Conservation (phyloP, 495 filamentous ascomycete genomes). For the Apodospora peruviana region DNA sequence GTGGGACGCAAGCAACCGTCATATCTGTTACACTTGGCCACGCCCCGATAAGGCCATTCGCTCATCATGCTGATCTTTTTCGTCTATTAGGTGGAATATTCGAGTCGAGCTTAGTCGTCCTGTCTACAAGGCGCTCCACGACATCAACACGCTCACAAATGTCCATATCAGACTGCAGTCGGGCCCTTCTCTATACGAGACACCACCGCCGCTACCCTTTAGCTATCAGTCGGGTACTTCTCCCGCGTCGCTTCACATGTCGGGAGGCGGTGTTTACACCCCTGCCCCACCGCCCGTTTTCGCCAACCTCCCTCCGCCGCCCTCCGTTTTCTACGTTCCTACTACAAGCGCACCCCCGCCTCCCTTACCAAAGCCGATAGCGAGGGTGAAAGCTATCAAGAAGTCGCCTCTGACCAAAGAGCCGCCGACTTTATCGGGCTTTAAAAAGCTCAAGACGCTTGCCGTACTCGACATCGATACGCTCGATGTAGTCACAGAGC, state of each 20-base stretch:
- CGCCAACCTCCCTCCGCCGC: conserved; percentile 4
- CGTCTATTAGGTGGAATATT: conserved; percentile 52
- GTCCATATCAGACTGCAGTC: conserved; percentile 54
- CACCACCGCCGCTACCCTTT: conserved; percentile 36
- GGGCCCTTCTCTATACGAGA: conserved; percentile 42
- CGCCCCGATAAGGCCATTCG: not conserved
- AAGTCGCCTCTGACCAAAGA: conserved; percentile 15
- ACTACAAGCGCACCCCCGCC: conserved; percentile 9
- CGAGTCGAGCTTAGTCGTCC: conserved; percentile 54
- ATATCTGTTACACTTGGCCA: not conserved
- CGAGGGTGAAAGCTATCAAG: conserved; percentile 19
- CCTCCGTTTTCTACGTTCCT: conserved; percentile 21
- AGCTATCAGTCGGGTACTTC: conserved; percentile 3
- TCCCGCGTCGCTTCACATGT: conserved; percentile 5
- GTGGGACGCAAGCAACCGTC: not conserved
- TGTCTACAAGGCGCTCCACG: conserved; percentile 52
- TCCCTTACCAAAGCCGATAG: conserved; percentile 16
- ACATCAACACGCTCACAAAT: conserved; percentile 45
- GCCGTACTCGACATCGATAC: conserved; percentile 52
- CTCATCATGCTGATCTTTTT: not conserved
- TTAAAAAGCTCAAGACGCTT: conserved; percentile 48
- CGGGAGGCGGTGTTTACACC: not conserved
- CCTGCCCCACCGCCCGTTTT: conserved; percentile 13
- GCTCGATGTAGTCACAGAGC: conserved; percentile 49
- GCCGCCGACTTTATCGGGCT: conserved; percentile 50